Percentiles rank a stretch among this genome's conserved stretches.
phyloP scores from a whole-genome alignment of 306 rosid species.

The Arachis stenosperma region DNA sequence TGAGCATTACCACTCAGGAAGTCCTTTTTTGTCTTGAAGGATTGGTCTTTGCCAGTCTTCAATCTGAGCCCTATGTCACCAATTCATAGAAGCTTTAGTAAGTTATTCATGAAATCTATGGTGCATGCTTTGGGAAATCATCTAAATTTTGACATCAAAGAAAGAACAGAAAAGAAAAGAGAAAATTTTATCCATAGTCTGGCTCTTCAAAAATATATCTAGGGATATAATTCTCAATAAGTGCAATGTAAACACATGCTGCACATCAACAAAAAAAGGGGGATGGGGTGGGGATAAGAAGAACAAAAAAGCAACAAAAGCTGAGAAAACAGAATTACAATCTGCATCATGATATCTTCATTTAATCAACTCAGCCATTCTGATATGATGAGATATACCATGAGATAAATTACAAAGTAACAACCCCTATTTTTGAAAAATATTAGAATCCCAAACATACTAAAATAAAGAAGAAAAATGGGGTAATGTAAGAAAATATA shows the following conservation, averaged over 20 bases:
- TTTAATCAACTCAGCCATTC: too few species aligned
- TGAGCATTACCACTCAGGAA: constrained; percentile 89
- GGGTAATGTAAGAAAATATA: too few species aligned
- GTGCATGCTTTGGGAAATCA: constrained; percentile 30
- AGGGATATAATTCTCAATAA: not conserved
- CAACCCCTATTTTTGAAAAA: too few species aligned
- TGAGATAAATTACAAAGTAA: too few species aligned
- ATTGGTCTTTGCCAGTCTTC: constrained; percentile 96
- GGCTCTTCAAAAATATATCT: constrained; percentile 24
- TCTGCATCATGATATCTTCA: too few species aligned
- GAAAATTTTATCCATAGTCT: constrained; percentile 22
- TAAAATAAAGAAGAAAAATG: too few species aligned
- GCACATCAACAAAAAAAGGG: too few species aligned
- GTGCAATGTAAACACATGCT: too few species aligned
- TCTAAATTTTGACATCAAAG: constrained; percentile 18
- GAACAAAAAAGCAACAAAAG: too few species aligned
- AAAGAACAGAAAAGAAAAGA: not conserved
- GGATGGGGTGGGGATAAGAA: too few species aligned
- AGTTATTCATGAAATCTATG: constrained; percentile 19
- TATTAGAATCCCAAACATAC: constrained; percentile 6
- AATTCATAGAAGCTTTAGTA: constrained; percentile 28
- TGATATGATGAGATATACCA: too few species aligned
- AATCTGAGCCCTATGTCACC: constrained; percentile 67
- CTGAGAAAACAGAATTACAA: too few species aligned
- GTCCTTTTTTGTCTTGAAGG: constrained; percentile 77